Evolutionary conservation across 805 yeast species (phyloP).

Genomic region (Wickerhamomyces bovis): DNA sequence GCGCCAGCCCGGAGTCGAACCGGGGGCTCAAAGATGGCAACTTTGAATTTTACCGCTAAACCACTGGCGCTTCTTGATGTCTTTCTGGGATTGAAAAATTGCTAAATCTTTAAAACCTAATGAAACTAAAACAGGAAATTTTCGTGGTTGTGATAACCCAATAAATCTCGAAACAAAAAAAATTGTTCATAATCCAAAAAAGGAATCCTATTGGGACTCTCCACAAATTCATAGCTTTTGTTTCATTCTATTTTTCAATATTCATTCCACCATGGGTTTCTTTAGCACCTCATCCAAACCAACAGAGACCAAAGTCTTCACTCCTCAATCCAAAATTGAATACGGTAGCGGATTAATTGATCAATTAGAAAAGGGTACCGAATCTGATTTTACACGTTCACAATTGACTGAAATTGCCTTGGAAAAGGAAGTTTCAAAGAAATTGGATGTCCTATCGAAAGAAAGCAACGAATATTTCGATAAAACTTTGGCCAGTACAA

Average conservation of each 20-base stretch:
- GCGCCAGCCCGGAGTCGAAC: constrained; percentile 12
- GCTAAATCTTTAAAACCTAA: too few relatives aligned
- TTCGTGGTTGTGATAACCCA: not conserved
- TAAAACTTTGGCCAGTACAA: constrained; percentile 37
- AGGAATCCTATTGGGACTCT: not conserved
- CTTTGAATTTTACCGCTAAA: constrained; percentile 47
- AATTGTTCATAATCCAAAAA: not conserved
- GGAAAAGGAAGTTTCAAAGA: constrained; percentile 57
- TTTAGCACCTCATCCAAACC: constrained; percentile 49
- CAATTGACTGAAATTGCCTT: constrained; percentile 63
- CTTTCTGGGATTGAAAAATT: not conserved
- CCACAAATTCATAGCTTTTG: not conserved
- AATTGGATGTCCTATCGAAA: constrained; percentile 47
- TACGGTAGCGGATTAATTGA: constrained; percentile 58
- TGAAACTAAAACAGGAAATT: not conserved
- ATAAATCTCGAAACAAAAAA: not conserved
- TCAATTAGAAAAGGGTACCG: constrained; percentile 55
- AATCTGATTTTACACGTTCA: constrained; percentile 65
- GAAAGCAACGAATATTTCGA: constrained; percentile 49
- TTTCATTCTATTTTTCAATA: not conserved
- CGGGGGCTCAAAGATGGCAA: constrained; percentile 51
- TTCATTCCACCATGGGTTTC: constrained; percentile 38
- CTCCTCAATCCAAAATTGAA: constrained; percentile 63
- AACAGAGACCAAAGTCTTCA: constrained; percentile 54
- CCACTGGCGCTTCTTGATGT: constrained; percentile 26